phyloP scores from a whole-genome alignment of 1,284 basidiomycete genomes.

The Melampsora americana region DNA sequence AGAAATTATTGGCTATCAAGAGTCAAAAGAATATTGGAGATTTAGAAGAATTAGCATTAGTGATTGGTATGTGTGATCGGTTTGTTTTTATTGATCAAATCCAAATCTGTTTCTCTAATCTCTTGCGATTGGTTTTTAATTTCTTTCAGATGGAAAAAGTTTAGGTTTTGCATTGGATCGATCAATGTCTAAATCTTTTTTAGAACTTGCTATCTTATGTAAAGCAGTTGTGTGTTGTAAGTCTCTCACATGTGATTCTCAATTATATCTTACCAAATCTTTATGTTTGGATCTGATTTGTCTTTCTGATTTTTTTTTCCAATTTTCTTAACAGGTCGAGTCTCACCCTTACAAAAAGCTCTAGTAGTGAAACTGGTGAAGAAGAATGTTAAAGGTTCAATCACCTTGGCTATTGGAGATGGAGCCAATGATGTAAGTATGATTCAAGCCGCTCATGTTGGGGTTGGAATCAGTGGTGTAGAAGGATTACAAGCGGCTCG shows the following conservation, averaged over 20 bases:
- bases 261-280: no score
- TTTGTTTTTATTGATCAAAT: not conserved
- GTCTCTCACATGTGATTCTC: not conserved
- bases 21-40: constrained; percentile 81
- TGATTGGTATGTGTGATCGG: constrained; percentile 64
- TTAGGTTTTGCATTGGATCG: constrained; percentile 89
- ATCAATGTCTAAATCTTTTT: constrained; percentile 78
- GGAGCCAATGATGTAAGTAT: constrained; percentile 64
- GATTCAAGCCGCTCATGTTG: constrained; percentile 70
- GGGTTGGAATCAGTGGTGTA: constrained; percentile 95
- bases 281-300: not conserved
- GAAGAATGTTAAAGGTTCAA: constrained; percentile 84
- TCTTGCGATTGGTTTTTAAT: constrained; percentile 59
- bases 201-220: constrained; percentile 96
- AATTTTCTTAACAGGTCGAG: constrained; percentile 60
- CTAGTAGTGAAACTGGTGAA: constrained; percentile 97
- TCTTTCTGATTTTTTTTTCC: not conserved
- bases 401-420: constrained; percentile 83
- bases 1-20: constrained; percentile 84
- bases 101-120: not conserved
- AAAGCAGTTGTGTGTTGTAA: constrained; percentile 92
- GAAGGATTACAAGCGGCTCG: constrained; percentile 97
- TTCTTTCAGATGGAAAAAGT: constrained; percentile 92
- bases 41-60: constrained; percentile 85
- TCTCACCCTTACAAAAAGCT: constrained; percentile 96